These are phyloP conservation scores for Leccinum disarticulatum DNA, from an alignment of 768 basidiomycete species.

Conservation along the genomic window DNA sequence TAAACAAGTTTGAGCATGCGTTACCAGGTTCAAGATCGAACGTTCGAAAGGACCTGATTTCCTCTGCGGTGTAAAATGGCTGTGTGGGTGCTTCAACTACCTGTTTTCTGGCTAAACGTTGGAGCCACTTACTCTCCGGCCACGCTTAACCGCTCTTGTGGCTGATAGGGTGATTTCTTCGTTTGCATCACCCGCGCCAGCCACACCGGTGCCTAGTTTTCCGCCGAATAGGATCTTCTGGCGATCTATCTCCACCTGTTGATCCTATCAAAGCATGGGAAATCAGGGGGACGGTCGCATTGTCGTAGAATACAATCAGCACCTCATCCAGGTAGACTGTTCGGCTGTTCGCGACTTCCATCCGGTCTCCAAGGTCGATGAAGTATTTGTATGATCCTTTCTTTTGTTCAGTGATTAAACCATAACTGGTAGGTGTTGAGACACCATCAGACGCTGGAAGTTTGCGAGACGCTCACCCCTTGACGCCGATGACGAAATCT, in stretches of 20 bases:
- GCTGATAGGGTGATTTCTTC: slow-evolving; percentile 40
- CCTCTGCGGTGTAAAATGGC: slow-evolving; percentile 86
- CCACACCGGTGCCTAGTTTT: slow-evolving; percentile 37
- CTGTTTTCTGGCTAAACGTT: not conserved
- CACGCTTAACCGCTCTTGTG: slow-evolving; percentile 47
- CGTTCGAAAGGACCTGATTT: slow-evolving; percentile 79
- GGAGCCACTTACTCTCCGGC: slow-evolving; percentile 44
- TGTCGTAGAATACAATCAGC: not conserved
- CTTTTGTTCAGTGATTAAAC: slow-evolving; percentile 83
- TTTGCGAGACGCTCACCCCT: slow-evolving; percentile 54
- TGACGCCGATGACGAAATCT: slow-evolving; percentile 74
- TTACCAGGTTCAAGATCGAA: slow-evolving; percentile 75
- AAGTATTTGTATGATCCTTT: slow-evolving; percentile 85
- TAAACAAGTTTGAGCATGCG: slow-evolving; percentile 10
- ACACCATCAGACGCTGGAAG: not conserved
- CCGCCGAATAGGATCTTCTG: slow-evolving; percentile 32
- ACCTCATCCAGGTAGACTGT: slow-evolving; percentile 79
- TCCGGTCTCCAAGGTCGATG: slow-evolving; percentile 69
- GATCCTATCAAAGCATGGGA: slow-evolving; percentile 20
- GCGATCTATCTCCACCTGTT: slow-evolving; percentile 29
- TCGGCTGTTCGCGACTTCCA: slow-evolving; percentile 71
- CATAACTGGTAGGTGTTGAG: slow-evolving; percentile 57
- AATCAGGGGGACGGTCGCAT: slow-evolving; percentile 2
- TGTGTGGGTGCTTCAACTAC: slow-evolving; percentile 28
- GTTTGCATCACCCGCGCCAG: slow-evolving; percentile 30